phyloP scores from a whole-genome alignment of 2,329 filamentous ascomycete species.

The Arthrobotrys sphaeroides region DNA sequence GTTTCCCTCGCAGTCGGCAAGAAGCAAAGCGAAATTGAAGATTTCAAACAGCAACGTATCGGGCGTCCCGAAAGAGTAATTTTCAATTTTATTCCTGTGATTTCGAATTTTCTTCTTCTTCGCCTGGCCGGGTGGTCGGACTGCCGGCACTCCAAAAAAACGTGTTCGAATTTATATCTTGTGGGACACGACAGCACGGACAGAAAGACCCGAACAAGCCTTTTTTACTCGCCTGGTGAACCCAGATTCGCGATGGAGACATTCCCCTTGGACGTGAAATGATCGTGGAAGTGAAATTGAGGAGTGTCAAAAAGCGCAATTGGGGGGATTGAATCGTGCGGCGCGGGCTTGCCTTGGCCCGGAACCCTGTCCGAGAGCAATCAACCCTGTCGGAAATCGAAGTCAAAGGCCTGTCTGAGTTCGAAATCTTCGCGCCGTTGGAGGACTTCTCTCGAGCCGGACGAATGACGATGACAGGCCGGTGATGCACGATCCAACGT shows the following conservation, averaged over 20 bases:
- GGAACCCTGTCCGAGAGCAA: not conserved
- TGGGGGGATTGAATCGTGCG: not conserved
- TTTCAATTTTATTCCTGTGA: slow-evolving; percentile 12
- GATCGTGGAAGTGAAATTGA: slow-evolving; percentile 7
- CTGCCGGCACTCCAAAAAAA: slow-evolving; percentile 8
- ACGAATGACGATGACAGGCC: slow-evolving; percentile 15
- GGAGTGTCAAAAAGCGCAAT: not conserved
- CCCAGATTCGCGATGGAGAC: slow-evolving; percentile 40
- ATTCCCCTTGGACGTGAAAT: too few relatives aligned
- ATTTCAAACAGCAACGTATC: slow-evolving; percentile 26
- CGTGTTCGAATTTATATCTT: slow-evolving; percentile 33
- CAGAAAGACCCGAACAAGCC: slow-evolving; percentile 18
- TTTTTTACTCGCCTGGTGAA: slow-evolving; percentile 12
- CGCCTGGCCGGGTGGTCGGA: slow-evolving; percentile 22
- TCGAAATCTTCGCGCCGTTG: not conserved
- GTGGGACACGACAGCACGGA: not conserved
- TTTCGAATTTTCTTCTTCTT: slow-evolving; percentile 1
- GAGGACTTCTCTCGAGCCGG: not conserved
- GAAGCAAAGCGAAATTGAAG: slow-evolving; percentile 13
- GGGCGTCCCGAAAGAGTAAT: slow-evolving; percentile 25
- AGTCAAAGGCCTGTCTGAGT: slow-evolving; percentile 11
- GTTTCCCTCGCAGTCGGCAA: slow-evolving; percentile 22
- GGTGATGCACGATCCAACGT: slow-evolving; percentile 22
- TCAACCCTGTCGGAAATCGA: not conserved
- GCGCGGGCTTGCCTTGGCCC: not conserved